These are phyloP conservation scores for Phytophthora quininea DNA, from an alignment of 352 stramenopile genomes.

Conservation along the genomic window DNA sequence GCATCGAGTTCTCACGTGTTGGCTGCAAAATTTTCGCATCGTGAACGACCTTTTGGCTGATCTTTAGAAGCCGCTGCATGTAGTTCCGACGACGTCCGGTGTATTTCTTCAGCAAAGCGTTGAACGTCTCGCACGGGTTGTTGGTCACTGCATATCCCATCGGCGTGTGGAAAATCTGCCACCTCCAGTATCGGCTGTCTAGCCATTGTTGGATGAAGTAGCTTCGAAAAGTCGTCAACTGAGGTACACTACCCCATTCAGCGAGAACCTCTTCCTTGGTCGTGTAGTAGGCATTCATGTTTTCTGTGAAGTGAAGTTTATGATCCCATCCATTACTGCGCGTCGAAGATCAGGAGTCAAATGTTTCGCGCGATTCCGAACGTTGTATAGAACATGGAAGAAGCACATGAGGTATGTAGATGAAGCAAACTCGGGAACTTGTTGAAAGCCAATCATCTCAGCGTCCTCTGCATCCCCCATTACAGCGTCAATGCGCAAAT, in stretches of 20 bases:
- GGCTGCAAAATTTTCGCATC: neutral
- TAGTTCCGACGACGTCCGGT: neutral
- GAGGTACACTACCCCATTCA: neutral
- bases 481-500: neutral
- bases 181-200: too few species aligned
- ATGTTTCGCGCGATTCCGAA: neutral
- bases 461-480: too few species aligned
- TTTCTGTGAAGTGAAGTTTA: neutral
- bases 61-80: neutral
- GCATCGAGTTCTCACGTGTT: neutral
- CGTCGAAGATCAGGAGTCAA: neutral
- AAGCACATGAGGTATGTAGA: neutral
- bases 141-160: neutral
- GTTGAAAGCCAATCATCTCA: too few species aligned
- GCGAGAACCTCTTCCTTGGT: neutral
- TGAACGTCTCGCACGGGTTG: neutral
- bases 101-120: neutral
- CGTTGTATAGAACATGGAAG: neutral
- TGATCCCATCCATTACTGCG: neutral
- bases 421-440: too few species aligned
- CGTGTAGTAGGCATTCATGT: neutral
- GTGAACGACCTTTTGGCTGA: neutral
- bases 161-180: too few species aligned
- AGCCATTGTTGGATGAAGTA: too few species aligned
- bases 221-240: too few species aligned